These are phyloP conservation scores for Geranium incanum DNA, from an alignment of 441 rosid species.

Conservation along the genomic window DNA sequence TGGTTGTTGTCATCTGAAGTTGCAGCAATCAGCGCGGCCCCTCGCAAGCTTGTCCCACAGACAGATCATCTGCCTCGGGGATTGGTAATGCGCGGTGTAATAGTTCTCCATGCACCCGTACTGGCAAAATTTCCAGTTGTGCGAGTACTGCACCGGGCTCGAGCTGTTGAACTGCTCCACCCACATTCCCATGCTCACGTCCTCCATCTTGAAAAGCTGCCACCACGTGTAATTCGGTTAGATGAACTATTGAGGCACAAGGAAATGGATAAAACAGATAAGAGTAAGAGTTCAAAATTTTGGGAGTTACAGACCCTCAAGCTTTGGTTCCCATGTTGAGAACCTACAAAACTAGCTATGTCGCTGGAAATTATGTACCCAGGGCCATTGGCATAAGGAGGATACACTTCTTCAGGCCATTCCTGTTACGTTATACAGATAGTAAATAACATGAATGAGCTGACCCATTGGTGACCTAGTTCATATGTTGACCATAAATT, in stretches of 20 bases:
- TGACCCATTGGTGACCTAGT: background rate
- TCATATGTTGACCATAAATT: background rate
- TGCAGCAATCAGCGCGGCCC: constrained; percentile 76
- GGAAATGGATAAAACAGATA: background rate
- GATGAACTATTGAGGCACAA: background rate
- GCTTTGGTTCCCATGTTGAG: constrained; percentile 49
- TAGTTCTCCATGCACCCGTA: constrained; percentile 85
- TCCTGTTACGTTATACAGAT: constrained; percentile 54
- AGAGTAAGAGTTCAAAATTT: background rate
- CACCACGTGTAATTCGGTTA: constrained; percentile 13
- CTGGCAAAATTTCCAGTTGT: constrained; percentile 92
- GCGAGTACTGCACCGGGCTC: constrained; percentile 64
- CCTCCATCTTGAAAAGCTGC: constrained; percentile 99
- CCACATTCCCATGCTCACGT: constrained; percentile 99
- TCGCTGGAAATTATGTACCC: constrained; percentile 78
- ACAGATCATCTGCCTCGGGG: constrained; percentile 91
- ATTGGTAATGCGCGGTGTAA: constrained; percentile 91
- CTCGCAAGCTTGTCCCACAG: constrained; percentile 76
- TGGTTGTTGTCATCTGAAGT: constrained; percentile 49
- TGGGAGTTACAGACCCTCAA: constrained; percentile 51
- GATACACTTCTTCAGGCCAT: constrained; percentile 87
- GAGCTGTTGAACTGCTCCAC: constrained; percentile 72
- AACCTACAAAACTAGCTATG: constrained; percentile 55
- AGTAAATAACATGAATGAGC: background rate
- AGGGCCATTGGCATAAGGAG: constrained; percentile 95